Evolutionary conservation across 2,329 filamentous ascomycete species (phyloP).

Genomic region (Hypoxylon sp.): DNA sequence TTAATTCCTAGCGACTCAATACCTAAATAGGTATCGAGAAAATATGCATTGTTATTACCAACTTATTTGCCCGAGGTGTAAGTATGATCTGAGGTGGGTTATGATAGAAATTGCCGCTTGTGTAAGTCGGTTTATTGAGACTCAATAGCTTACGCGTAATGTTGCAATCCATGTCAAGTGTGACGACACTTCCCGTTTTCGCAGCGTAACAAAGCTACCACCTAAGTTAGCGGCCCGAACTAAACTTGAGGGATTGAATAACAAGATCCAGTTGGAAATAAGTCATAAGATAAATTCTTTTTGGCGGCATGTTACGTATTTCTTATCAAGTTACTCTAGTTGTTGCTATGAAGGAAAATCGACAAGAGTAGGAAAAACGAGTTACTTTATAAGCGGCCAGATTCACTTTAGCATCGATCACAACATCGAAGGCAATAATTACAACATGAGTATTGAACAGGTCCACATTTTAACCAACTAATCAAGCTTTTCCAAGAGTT

Average conservation of each 20-base stretch:
- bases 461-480: constrained; percentile 12
- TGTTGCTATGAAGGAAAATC: neutral
- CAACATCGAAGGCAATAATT: constrained; percentile 15
- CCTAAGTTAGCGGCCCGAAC: neutral
- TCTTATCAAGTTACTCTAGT: neutral
- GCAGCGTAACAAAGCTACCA: constrained; percentile 1
- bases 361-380: neutral
- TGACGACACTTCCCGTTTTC: constrained; percentile 13
- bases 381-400: neutral
- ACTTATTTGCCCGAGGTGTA: neutral
- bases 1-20: neutral
- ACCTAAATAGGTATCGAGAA: neutral
- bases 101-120: neutral
- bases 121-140: neutral
- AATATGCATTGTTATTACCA: neutral
- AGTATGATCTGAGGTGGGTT: neutral
- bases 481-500: neutral
- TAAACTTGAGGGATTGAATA: neutral
- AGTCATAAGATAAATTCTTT: neutral
- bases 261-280: neutral
- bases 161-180: constrained; percentile 28
- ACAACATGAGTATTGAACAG: constrained; percentile 14
- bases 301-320: neutral
- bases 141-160: constrained; percentile 29
- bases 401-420: neutral